Conservation (phyloP, 768 basidiomycete genomes). For the Termitomyces titanicus region DNA sequence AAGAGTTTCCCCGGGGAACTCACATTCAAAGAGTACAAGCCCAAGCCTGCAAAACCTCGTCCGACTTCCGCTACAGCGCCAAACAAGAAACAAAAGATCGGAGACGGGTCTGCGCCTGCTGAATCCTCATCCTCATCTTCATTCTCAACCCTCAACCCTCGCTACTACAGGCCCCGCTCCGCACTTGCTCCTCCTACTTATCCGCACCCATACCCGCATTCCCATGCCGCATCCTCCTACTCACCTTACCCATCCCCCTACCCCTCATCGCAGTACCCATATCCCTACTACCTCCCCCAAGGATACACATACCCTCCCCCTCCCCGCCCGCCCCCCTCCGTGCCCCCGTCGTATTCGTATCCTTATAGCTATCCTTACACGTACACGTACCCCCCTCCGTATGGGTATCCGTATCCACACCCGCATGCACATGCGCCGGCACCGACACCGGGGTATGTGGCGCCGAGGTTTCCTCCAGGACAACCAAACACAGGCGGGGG, state of each 20-base stretch:
- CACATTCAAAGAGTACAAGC: neutral
- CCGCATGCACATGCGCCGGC: neutral
- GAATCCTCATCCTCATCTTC: neutral
- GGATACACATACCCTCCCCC: neutral
- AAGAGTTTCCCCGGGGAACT: neutral
- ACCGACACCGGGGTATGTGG: neutral
- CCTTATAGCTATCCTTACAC: neutral
- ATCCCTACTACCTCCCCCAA: neutral
- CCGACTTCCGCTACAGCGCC: neutral
- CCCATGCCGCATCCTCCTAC: neutral
- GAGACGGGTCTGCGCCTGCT: neutral
- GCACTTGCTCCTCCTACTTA: neutral
- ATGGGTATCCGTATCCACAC: neutral
- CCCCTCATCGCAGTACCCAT: neutral
- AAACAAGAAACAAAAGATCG: neutral
- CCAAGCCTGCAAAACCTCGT: neutral
- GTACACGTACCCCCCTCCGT: neutral
- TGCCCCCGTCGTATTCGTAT: neutral
- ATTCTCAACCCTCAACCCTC: neutral
- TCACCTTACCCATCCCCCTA: neutral
- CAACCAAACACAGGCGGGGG: neutral
- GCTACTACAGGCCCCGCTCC: neutral
- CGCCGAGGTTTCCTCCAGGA: no score
- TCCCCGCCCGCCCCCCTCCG: neutral
- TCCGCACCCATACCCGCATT: neutral